Evolutionary conservation across 495 filamentous ascomycete species (phyloP).

Genomic region (Trichocladium antarcticum): DNA sequence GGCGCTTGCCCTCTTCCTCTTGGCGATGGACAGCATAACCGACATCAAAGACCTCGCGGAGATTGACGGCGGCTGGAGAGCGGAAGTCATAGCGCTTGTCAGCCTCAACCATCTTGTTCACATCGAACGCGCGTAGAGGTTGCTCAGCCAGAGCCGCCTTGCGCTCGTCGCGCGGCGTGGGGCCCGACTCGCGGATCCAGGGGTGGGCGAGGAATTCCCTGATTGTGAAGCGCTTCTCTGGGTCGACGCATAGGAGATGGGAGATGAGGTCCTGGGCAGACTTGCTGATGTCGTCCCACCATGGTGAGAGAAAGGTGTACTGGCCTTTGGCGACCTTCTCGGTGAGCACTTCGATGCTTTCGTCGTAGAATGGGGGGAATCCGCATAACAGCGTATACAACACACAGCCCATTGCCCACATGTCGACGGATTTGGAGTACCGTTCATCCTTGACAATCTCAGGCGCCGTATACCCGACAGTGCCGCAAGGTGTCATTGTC

Average conservation of each 20-base stretch:
- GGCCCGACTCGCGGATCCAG: constrained; percentile 63
- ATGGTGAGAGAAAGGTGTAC: constrained; percentile 95
- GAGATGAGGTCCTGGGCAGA: constrained; percentile 88
- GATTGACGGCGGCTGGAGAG: constrained; percentile 85
- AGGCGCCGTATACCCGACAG: constrained; percentile 96
- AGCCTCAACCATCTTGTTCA: constrained; percentile 47
- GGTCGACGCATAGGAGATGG: constrained; percentile 86
- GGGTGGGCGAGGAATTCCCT: constrained; percentile 81
- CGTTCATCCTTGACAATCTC: constrained; percentile 98
- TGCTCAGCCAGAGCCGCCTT: constrained; percentile 40
- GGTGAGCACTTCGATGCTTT: constrained; percentile 91
- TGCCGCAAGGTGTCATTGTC: constrained; percentile 99
- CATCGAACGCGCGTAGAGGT: constrained; percentile 42
- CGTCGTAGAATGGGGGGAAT: constrained; percentile 97
- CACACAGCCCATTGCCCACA: constrained; percentile 98
- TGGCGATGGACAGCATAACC: constrained; percentile 92
- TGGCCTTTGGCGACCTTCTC: constrained; percentile 96
- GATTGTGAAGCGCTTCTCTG: constrained; percentile 82
- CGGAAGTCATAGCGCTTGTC: constrained; percentile 79
- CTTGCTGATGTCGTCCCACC: constrained; percentile 99
- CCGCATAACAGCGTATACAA: constrained; percentile 94
- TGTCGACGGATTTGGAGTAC: constrained; percentile 97
- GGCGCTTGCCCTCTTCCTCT: constrained; percentile 88
- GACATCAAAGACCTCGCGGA: constrained; percentile 95
- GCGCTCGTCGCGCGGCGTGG: constrained; percentile 48